Base-by-base conservation (phyloP, 2,329 filamentous ascomycete species). In the Cercospora sp. region DNA sequence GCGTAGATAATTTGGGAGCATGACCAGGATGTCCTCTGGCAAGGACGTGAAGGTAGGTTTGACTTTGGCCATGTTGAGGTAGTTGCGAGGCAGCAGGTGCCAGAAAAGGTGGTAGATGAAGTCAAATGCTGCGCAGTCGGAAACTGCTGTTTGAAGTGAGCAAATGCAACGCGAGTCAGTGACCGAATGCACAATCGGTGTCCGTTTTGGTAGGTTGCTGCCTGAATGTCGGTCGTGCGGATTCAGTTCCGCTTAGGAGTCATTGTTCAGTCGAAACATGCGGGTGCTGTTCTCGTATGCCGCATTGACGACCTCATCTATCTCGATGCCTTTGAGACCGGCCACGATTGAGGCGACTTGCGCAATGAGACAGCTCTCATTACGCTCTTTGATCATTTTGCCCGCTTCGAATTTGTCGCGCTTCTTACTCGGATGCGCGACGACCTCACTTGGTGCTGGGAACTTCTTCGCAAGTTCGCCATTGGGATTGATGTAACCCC, bases 361-460 rank as follows among this genome's bases (percentile, higher is more conserved):
- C 48, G 81, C 81, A 12, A 86, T 83, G 0, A 75, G 76, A 69
- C 83, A 85, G 59, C 83, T 85, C 72, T 86, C 84, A 68, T 86
- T 85, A 48, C 83, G 75, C 66, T 82, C 81, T 70, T 86, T 86
- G 1, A 86, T 79, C 82, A 85, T 84, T 33, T 76, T 76, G 0
- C 79, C 80, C 7, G 69, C 39, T 59, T 82, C 78, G 69, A 83
- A 86, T 70, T 83, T 85, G 55, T 85, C 82, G 69, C 79, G 82
- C 76, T 86, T 86, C 77, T 83, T 83, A 8, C 78, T 80, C 16
- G 74, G 69, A 20, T 61, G 59, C 28, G 18, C 10, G 13, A 23
- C 16, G 12, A 66, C 26, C 18, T 42, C 33, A 16, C 28, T 55
- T 4, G 81, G 81, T 5, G 78, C 72, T 6, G 74, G 74, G 65